A percentile compares a stretch with the other conserved stretches of the same genome.
phyloP scores from a whole-genome alignment of 306 rosid genomes.

The Biancaea sappan region DNA sequence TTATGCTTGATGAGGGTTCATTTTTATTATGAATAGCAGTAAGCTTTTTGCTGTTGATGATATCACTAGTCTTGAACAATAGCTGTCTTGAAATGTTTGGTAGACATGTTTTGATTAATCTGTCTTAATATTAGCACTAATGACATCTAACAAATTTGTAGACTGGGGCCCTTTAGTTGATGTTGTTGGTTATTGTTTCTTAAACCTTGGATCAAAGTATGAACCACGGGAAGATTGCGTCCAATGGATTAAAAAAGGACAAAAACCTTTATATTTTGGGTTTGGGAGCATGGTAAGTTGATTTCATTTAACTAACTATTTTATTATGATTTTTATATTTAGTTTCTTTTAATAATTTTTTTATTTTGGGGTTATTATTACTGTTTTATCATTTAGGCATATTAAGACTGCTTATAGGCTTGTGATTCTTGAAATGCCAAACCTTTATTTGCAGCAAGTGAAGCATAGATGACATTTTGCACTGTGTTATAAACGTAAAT shows the following conservation, averaged over 20 bases:
- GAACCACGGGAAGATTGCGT: conserved; percentile 73
- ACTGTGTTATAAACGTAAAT: neutral
- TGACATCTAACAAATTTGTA: conserved; percentile 46
- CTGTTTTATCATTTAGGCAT: conserved; percentile 3
- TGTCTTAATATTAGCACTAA: conserved; percentile 37
- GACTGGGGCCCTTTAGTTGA: conserved; percentile 96
- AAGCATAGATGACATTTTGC: conserved; percentile 8
- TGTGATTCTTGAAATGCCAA: neutral
- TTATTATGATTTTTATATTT: conserved; percentile 19
- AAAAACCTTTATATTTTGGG: conserved; percentile 86
- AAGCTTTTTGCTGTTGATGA: conserved; percentile 7
- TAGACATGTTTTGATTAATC: conserved; percentile 23
- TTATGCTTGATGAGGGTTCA: conserved; percentile 22
- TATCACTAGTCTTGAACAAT: conserved; percentile 15
- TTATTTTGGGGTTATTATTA: neutral
- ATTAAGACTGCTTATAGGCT: neutral
- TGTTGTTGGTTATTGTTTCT: conserved; percentile 93
- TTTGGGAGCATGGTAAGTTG: conserved; percentile 97
- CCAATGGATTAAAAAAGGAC: conserved; percentile 78
- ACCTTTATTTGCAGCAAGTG: conserved; percentile 11
- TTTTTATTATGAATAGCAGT: neutral
- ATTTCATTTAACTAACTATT: conserved; percentile 28
- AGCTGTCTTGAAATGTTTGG: conserved; percentile 22
- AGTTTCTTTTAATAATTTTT: neutral
- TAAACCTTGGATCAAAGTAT: conserved; percentile 75